Evolutionary conservation across 768 basidiomycete species (phyloP), one percentile per base, ranked within the genome.

Genomic region (Termitomyces heimii): DNA sequence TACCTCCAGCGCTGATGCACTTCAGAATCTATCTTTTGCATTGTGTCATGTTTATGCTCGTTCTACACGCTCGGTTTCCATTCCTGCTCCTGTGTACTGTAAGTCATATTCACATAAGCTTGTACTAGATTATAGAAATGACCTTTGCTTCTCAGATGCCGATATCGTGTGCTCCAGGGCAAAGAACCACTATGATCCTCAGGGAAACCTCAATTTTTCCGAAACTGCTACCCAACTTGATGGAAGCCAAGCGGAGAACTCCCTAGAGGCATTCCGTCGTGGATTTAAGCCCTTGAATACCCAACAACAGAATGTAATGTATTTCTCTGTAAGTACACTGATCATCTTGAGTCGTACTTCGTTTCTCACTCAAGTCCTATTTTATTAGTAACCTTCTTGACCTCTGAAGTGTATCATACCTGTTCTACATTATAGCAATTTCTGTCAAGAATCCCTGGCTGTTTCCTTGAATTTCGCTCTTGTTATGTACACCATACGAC

Each of bases 81-180:
- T 91, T 50, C 89, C 89, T 0, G 89, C 89, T 0, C 89, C 89
- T 0, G 88, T 91, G 0, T 91, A 91, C 62, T 91, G 89, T 90
- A 62, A 67, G 86, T 53, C 45, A 18, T 22, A 43, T 45, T 16
- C 22, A 40, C 37, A n/a, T 18, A 13, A 42, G 26, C 46, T 18
- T 31, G 34, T 35, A 13, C 12, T 29, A 29, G 20, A 28, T 32
- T 37, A 24, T 10, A 37, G 18, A 47, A 40, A 5, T 53, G 22
- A 32, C 43, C 4, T 37, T 57, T 14, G 1, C 18, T 31, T 29
- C 20, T 26, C 37, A 65, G 66, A 67, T 40, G 66, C 66, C 42
- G 66, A 67, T 54, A 67, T 66, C 18, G 77, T 84, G 20, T 92
- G 90, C 66, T 77, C 86, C 1, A 81, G 91, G 3, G 86, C 89